Percentiles rank a stretch among this genome's conserved stretches.
These are phyloP conservation scores for Phytophthora rubi DNA, from an alignment of 352 stramenopile genomes.

Conservation along the genomic window DNA sequence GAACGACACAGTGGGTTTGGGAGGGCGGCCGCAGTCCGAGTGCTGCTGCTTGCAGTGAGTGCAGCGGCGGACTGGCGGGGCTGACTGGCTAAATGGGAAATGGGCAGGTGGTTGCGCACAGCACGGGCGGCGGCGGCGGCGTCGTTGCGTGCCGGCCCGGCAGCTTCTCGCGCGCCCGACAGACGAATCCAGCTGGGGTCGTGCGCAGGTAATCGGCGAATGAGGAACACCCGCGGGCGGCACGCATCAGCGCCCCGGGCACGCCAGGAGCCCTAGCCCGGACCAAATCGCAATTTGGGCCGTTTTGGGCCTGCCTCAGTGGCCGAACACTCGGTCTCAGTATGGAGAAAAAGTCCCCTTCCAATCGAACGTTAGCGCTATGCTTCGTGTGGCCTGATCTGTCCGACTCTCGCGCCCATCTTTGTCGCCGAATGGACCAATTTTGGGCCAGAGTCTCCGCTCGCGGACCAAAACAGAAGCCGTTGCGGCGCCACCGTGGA, in stretches of 20 bases:
- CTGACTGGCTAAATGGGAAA: slow-evolving; percentile 41
- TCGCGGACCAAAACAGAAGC: slow-evolving; percentile 19
- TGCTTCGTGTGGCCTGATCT: slow-evolving; percentile 19
- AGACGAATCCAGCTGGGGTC: slow-evolving; percentile 33
- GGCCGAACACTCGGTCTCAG: neutral
- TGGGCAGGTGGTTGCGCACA: slow-evolving; percentile 22
- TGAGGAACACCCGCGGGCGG: slow-evolving; percentile 26
- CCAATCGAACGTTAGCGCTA: slow-evolving; percentile 42
- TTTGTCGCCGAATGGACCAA: slow-evolving; percentile 11
- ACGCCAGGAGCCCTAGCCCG: slow-evolving; percentile 16
- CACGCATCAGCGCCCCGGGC: slow-evolving; percentile 15
- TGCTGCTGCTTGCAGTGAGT: too few species aligned
- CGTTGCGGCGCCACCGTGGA: neutral
- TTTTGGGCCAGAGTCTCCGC: slow-evolving; percentile 8
- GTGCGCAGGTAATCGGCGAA: slow-evolving; percentile 42
- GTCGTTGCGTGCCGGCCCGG: slow-evolving; percentile 10
- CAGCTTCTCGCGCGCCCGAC: slow-evolving; percentile 10
- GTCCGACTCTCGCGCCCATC: slow-evolving; percentile 22
- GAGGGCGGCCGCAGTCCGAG: neutral
- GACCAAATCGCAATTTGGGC: slow-evolving; percentile 7
- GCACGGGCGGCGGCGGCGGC: slow-evolving; percentile 2
- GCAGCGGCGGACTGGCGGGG: too few species aligned
- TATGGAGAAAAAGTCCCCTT: slow-evolving; percentile 10
- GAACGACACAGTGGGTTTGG: neutral
- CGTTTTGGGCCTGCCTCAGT: slow-evolving; percentile 21